Evolutionary conservation across 2,329 filamentous ascomycete species (phyloP).

Genomic region (Nannizzia gypsea): DNA sequence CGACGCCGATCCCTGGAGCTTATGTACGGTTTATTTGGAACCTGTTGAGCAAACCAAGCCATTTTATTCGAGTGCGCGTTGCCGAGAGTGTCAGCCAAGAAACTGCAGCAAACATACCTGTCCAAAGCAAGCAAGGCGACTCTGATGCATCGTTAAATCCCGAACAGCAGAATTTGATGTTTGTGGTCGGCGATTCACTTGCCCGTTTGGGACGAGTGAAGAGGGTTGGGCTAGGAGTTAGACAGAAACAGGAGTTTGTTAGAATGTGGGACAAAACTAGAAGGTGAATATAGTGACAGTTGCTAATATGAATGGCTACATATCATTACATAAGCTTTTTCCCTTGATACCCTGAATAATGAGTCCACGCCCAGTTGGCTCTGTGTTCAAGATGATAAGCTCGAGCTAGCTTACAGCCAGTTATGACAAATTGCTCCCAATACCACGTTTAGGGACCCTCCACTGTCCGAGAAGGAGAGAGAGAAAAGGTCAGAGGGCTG

Average conservation of each 20-base stretch:
- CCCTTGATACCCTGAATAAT: too few relatives aligned
- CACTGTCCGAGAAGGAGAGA: too few relatives aligned
- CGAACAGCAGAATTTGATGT: constrained; percentile 60
- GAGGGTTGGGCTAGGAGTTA: constrained; percentile 69
- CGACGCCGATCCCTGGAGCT: constrained; percentile 70
- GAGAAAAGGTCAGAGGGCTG: not conserved
- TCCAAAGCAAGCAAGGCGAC: constrained; percentile 18
- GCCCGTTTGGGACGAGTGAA: constrained; percentile 81
- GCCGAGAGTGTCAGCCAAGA: constrained; percentile 52
- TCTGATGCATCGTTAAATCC: constrained; percentile 25
- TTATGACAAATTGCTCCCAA: too few relatives aligned
- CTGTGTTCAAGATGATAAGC: too few relatives aligned
- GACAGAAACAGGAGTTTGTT: constrained; percentile 74
- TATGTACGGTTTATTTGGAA: constrained; percentile 72
- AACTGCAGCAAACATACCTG: constrained; percentile 44
- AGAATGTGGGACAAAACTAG: constrained; percentile 45
- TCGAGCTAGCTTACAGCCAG: too few relatives aligned
- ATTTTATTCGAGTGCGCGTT: constrained; percentile 82
- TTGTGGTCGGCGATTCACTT: constrained; percentile 70
- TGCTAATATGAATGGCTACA: not conserved
- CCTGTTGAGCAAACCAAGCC: constrained; percentile 69
- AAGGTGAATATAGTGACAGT: not conserved
- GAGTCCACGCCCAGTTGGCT: not conserved
- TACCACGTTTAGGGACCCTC: too few relatives aligned
- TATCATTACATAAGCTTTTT: not conserved